Base-by-base conservation (phyloP, 768 basidiomycete species). In the Leccinum rimulosum region DNA sequence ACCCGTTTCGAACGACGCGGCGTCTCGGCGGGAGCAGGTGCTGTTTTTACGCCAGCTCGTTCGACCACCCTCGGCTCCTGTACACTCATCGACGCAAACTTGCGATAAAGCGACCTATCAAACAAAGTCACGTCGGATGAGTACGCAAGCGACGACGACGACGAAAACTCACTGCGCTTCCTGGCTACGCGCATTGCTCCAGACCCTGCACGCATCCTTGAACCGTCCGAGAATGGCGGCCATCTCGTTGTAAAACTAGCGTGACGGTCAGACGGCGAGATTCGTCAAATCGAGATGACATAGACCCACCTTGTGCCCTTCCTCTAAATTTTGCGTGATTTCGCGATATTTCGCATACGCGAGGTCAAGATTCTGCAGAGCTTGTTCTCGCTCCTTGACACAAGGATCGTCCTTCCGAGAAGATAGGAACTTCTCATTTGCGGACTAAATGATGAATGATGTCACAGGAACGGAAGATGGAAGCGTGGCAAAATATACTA, bases 281-380 rank as follows among this genome's bases (percentile, higher is more conserved):
- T n/a, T 19, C 28, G 17, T 43, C 28, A 17, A 52, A 52, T 50
- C 38, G 15, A 48, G 25, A 35, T 11, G 6, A 45, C 3, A 28
- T 27, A 33, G 35, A 28, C 61, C 14, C 64, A 89, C 93, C 77
- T 92, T 89, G 66, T 90, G 80, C 6, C 95, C 95, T 69, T 98
- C 96, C 43, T 91, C 87, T 6, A 97, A 76, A 73, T 98, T 95
- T 52, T 83, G 82, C 2, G 78, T 80, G 14, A 97, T 89, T 70
- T 98, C 95, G 55, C 82, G 79, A 72, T 94, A 97, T 67, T 93
- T 93, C 74, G 87, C 87, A 73, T 91, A 91, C 0, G 95, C 91
- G 11, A 88, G 72, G 62, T 96, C 93, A 47, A 96, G 83, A 12
- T 85, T 84, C 68, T 93, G 92, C 28, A 98, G 73, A 0, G 87